phyloP scores from a whole-genome alignment of 805 yeast species.

The Ogataea ganodermae region DNA sequence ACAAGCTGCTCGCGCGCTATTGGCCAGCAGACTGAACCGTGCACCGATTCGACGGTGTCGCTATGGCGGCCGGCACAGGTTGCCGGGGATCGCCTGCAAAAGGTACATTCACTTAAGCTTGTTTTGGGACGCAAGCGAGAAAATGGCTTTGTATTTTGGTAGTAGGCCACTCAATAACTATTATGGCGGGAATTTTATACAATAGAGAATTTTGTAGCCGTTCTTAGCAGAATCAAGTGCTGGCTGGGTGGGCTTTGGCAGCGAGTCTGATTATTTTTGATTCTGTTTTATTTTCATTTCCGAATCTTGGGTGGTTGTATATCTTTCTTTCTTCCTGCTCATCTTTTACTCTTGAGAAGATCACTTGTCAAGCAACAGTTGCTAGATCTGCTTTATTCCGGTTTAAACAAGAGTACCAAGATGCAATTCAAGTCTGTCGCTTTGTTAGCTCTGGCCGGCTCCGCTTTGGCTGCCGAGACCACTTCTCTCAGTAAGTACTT shows the following conservation, averaged over 20 bases:
- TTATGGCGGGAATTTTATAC: conserved; percentile 2
- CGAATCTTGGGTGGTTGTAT: conserved; percentile 10
- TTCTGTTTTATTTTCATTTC: conserved; percentile 13
- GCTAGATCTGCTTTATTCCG: conserved; percentile 1
- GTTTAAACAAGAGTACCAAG: conserved; percentile 5
- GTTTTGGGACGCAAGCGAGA: conserved; percentile 6
- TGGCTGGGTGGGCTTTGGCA: conserved; percentile 5
- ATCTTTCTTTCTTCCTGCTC: conserved; percentile 10
- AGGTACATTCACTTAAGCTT: background rate
- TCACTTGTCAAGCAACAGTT: background rate
- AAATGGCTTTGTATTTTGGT: conserved; percentile 4
- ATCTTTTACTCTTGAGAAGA: conserved; percentile 1
- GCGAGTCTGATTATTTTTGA: conserved; percentile 5
- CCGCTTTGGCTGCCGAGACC: conserved; percentile 45
- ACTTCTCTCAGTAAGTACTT: conserved; percentile 40
- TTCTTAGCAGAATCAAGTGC: conserved; percentile 1
- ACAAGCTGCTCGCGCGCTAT: conserved; percentile 2
- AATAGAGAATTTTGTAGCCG: conserved; percentile 1
- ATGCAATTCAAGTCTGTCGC: conserved; percentile 62
- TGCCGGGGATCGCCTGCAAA: conserved; percentile 3
- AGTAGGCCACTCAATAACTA: conserved; percentile 10
- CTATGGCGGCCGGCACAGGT: conserved; percentile 2
- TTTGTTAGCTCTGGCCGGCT: conserved; percentile 47
- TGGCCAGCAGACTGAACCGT: background rate
- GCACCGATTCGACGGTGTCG: background rate